phyloP scores from a whole-genome alignment of 768 basidiomycete genomes.

The Tylopilus cervinicoccineus region DNA sequence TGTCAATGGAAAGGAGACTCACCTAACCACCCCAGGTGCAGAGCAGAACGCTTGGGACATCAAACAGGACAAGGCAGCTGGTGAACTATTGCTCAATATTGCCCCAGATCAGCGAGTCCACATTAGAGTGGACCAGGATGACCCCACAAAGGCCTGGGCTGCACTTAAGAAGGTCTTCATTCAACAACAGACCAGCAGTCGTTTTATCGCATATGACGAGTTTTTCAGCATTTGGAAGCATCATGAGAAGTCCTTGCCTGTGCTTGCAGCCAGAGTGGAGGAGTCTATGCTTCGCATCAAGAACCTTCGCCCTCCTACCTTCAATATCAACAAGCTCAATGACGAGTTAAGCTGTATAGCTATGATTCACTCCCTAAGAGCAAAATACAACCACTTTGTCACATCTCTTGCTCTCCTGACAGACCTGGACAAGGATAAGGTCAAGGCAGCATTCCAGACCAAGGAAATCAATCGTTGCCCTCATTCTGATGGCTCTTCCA shows the following conservation, averaged over 20 bases:
- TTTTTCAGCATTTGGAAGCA: too few species aligned
- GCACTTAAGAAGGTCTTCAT: too few species aligned
- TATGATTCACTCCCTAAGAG: not conserved
- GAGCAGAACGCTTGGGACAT: not conserved
- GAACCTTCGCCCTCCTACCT: not conserved
- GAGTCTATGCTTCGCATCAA: constrained; percentile 6
- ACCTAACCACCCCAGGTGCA: not conserved
- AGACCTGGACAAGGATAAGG: constrained; percentile 8
- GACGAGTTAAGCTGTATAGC: not conserved
- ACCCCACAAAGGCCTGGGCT: too few species aligned
- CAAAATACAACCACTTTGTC: not conserved
- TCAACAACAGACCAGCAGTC: too few species aligned
- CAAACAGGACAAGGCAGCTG: not conserved
- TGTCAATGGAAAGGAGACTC: not conserved
- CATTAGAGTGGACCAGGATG: too few species aligned
- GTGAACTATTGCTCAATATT: too few species aligned
- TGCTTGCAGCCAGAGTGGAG: not conserved
- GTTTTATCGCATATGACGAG: too few species aligned
- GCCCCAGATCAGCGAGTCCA: too few species aligned
- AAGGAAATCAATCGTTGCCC: constrained; percentile 1
- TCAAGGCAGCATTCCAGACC: not conserved
- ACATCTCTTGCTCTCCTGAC: constrained; percentile 5
- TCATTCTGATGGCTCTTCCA: not conserved
- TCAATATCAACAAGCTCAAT: not conserved
- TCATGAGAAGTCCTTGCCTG: not conserved